phyloP scores from a whole-genome alignment of 768 basidiomycete species.

The Pleurotus sapidus region DNA sequence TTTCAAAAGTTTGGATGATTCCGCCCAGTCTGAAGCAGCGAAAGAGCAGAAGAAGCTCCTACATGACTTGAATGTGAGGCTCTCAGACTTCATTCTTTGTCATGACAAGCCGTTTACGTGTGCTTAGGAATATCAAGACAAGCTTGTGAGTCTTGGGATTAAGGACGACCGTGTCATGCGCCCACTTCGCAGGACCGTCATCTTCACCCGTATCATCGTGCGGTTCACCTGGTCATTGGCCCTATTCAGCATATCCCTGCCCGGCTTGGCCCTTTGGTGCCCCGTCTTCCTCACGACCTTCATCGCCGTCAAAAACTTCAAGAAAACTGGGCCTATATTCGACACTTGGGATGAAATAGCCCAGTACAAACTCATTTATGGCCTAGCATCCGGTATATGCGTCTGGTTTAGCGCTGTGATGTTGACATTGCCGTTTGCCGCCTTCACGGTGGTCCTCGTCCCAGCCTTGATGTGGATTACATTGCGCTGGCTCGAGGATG shows the following conservation, averaged over 20 bases:
- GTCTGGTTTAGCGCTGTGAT: conserved; percentile 59
- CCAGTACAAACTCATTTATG: conserved; percentile 85
- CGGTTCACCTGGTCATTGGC: conserved; percentile 62
- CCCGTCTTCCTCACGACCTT: conserved; percentile 75
- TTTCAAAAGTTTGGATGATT: conserved; percentile 50
- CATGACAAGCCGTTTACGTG: not conserved
- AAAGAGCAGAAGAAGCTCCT: conserved; percentile 32
- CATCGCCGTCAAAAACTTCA: conserved; percentile 71
- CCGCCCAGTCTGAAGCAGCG: conserved; percentile 13
- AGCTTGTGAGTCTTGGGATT: conserved; percentile 61
- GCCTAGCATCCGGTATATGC: conserved; percentile 66
- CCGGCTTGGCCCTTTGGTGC: conserved; percentile 79
- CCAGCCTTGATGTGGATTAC: conserved; percentile 88
- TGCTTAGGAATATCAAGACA: conserved; percentile 71
- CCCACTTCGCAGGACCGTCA: conserved; percentile 50
- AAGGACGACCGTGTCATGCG: conserved; percentile 85
- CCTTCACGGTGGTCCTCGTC: conserved; percentile 54
- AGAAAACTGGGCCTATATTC: conserved; percentile 77
- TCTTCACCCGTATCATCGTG: conserved; percentile 62
- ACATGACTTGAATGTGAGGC: conserved; percentile 58
- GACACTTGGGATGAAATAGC: conserved; percentile 91
- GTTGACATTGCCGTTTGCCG: conserved; percentile 60
- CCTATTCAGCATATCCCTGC: conserved; percentile 64
- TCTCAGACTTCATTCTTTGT: not conserved
- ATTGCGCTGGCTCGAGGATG: conserved; percentile 86